Conservation (phyloP, 805 yeast species). For the Kazachstania kunashirensis region DNA sequence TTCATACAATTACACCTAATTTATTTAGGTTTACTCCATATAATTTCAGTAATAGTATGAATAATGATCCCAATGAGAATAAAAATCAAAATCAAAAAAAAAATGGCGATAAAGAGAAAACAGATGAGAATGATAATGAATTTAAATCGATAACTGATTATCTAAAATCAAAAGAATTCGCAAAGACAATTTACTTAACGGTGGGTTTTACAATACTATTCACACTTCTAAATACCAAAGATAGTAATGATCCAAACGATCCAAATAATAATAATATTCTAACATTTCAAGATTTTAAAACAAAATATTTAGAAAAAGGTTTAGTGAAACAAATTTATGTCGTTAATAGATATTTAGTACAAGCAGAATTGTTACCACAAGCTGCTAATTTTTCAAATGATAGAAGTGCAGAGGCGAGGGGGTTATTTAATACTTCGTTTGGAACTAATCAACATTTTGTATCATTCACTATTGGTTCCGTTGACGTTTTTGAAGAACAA, state of each 20-base stretch:
- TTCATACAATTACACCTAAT: neutral
- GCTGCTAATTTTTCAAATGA: conserved; percentile 12
- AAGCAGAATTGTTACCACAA: conserved; percentile 48
- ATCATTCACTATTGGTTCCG: conserved; percentile 79
- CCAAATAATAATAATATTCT: conserved; percentile 19
- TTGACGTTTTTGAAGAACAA: conserved; percentile 76
- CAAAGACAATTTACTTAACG: conserved; percentile 32
- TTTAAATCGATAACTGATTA: conserved; percentile 29
- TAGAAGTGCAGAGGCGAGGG: neutral
- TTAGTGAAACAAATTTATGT: conserved; percentile 66
- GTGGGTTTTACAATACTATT: conserved; percentile 33
- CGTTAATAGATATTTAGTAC: conserved; percentile 62
- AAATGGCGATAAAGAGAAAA: conserved; percentile 6
- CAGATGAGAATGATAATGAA: conserved; percentile 13
- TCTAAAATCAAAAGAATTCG: conserved; percentile 36
- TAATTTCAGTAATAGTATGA: no score
- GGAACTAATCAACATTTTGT: conserved; percentile 34
- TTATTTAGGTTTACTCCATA: neutral
- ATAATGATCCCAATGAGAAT: no score
- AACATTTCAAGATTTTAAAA: conserved; percentile 77
- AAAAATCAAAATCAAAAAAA: conserved; percentile 1
- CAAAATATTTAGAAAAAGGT: conserved; percentile 68
- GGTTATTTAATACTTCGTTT: neutral
- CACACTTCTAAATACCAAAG: conserved; percentile 23
- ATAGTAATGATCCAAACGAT: conserved; percentile 15